Percentiles rank a stretch among this genome's conserved stretches.
These are phyloP conservation scores for Metschnikowia cubensis DNA, from an alignment of 805 yeast species.

Conservation along the genomic window DNA sequence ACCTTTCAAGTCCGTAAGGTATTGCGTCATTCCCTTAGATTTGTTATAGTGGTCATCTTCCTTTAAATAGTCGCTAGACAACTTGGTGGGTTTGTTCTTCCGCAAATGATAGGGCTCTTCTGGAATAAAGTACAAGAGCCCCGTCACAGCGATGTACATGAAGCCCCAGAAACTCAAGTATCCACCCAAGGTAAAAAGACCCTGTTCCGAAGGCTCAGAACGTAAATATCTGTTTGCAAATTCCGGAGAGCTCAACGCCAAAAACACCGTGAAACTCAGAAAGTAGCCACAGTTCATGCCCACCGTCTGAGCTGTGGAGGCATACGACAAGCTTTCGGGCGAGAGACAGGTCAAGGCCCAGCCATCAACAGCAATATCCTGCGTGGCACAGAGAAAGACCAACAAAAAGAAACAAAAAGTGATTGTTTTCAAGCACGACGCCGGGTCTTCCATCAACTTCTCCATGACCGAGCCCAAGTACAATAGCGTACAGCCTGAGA, in stretches of 20 bases:
- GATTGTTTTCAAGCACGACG: conserved; percentile 47
- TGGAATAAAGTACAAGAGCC: conserved; percentile 54
- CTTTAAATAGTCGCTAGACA: conserved; percentile 26
- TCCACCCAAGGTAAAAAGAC: conserved; percentile 66
- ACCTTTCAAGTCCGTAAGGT: conserved; percentile 31
- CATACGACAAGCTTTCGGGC: conserved; percentile 75
- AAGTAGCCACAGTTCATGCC: conserved; percentile 94
- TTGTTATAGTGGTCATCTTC: conserved; percentile 26
- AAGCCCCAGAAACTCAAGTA: conserved; percentile 79
- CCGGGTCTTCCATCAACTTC: conserved; percentile 46
- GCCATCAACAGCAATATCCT: conserved; percentile 98
- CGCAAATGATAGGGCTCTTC: conserved; percentile 64
- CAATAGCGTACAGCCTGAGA: conserved; percentile 69
- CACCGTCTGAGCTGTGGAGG: conserved; percentile 95
- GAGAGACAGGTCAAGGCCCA: conserved; percentile 93
- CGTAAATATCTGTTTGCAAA: conserved; percentile 86
- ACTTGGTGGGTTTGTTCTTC: conserved; percentile 26
- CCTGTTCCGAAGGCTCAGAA: conserved; percentile 52
- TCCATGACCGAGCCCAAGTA: conserved; percentile 58
- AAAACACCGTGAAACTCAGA: conserved; percentile 81
- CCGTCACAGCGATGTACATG: conserved; percentile 63
- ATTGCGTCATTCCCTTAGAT: conserved; percentile 6
- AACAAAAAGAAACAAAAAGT: conserved; percentile 71
- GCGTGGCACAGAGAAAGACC: conserved; percentile 91
- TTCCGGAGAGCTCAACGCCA: conserved; percentile 87